Conservation (phyloP, 371 early-diverging fungal species). For the Rhizomucor miehei region DNA sequence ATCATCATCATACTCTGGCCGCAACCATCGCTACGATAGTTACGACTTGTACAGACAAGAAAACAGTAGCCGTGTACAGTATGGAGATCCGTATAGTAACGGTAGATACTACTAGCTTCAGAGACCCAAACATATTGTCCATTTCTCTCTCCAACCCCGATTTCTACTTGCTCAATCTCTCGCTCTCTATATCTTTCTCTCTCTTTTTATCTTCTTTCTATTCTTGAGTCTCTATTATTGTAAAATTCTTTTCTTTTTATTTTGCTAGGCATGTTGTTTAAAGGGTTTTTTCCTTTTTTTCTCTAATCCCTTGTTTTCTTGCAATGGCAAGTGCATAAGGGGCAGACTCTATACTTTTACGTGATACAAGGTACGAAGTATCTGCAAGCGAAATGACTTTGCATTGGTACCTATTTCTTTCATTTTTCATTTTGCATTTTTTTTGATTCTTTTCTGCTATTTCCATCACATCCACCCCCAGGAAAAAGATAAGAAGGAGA, state of each 20-base stretch:
- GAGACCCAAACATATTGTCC: too few species aligned
- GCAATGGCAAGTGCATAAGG: too few species aligned
- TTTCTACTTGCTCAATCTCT: too few species aligned
- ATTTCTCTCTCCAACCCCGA: too few species aligned
- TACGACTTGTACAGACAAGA: conserved; percentile 14
- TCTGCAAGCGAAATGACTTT: too few species aligned
- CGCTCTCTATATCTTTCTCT: background rate
- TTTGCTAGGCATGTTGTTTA: background rate
- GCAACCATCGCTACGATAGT: conserved; percentile 10
- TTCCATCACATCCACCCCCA: too few species aligned
- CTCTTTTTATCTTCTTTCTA: background rate
- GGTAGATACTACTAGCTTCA: conserved; percentile 11
- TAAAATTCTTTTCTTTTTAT: background rate
- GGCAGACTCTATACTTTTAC: too few species aligned
- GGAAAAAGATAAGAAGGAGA: too few species aligned
- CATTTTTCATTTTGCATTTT: too few species aligned
- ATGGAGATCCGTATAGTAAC: background rate
- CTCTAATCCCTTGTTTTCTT: background rate
- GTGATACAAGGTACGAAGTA: too few species aligned
- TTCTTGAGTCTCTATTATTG: background rate
- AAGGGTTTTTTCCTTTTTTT: background rate
- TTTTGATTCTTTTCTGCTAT: too few species aligned
- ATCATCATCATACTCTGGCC: background rate
- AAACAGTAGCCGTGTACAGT: conserved; percentile 4
- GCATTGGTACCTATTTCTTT: too few species aligned